Percentiles rank a stretch among this genome's conserved stretches.
Conservation (phyloP, 257 asterid species). For the Solanum chaucha region DNA sequence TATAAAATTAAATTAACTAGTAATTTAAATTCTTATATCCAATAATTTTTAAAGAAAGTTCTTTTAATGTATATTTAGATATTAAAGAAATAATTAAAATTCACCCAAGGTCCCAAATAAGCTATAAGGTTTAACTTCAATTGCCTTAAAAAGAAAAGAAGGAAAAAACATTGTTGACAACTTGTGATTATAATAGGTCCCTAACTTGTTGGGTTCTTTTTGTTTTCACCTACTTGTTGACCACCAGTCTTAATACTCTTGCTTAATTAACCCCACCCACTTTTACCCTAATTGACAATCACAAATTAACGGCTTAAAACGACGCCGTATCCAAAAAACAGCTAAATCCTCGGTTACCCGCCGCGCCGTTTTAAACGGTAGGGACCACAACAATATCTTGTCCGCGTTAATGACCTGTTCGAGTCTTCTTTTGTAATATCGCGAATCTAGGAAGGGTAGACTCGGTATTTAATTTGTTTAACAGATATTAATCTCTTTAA, state of each 20-base stretch:
- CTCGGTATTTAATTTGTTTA: conserved; percentile 20
- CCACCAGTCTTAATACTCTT: background rate
- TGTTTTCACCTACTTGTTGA: background rate
- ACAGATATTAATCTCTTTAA: background rate
- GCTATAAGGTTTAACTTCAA: background rate
- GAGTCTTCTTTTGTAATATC: conserved; percentile 11
- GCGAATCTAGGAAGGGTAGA: conserved; percentile 26
- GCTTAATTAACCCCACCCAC: background rate
- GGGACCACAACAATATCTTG: conserved; percentile 12
- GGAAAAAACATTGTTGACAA: background rate
- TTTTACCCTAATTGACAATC: background rate
- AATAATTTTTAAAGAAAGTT: background rate
- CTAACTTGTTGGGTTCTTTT: background rate
- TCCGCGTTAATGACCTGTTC: conserved; percentile 23
- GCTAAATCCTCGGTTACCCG: background rate
- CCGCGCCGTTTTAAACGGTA: conserved; percentile 17
- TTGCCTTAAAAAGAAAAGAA: background rate
- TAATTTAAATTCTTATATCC: background rate
- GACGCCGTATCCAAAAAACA: background rate
- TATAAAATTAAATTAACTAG: background rate
- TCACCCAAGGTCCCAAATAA: background rate
- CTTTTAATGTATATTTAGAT: background rate
- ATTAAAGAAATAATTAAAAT: background rate
- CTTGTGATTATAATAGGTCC: background rate
- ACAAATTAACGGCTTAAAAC: background rate